Evolutionary conservation across 2,329 filamentous ascomycete genomes (phyloP).

Genomic region (Ophiocordyceps camponoti-leonardi): DNA sequence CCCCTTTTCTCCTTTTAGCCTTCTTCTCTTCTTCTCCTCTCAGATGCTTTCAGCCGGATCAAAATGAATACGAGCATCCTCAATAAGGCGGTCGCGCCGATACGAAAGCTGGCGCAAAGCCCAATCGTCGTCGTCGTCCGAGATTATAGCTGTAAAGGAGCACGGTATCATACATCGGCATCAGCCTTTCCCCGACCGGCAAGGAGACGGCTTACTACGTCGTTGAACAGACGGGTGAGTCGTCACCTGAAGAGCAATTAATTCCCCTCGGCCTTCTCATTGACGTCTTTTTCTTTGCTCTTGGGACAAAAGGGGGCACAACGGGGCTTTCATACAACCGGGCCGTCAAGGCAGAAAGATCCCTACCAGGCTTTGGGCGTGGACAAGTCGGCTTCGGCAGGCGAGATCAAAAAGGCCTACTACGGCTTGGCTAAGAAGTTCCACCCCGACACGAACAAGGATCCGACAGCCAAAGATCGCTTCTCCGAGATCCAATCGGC

Average conservation of each 20-base stretch:
- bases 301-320: neutral
- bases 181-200: conserved; percentile 8
- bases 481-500: conserved; percentile 86
- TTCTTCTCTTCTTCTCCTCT: neutral
- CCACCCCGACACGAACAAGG: conserved; percentile 97
- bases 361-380: conserved; percentile 83
- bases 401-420: conserved; percentile 96
- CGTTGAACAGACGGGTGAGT: conserved; percentile 12
- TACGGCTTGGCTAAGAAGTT: conserved; percentile 95
- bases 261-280: neutral
- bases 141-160: conserved; percentile 20
- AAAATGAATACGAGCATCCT: conserved; percentile 31
- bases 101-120: conserved; percentile 26
- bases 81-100: conserved; percentile 27
- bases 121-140: conserved; percentile 24
- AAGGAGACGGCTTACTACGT: conserved; percentile 4
- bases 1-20: neutral
- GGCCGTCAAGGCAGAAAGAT: conserved; percentile 42
- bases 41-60: neutral
- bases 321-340: conserved; percentile 45
- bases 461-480: conserved; percentile 79
- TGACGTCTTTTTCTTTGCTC: neutral
- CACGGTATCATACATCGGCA: conserved; percentile 15
- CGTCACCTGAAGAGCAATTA: neutral
- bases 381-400: conserved; percentile 57